Evolutionary conservation across 2,329 filamentous ascomycete genomes (phyloP).

Genomic region (Eurotiales sp.): DNA sequence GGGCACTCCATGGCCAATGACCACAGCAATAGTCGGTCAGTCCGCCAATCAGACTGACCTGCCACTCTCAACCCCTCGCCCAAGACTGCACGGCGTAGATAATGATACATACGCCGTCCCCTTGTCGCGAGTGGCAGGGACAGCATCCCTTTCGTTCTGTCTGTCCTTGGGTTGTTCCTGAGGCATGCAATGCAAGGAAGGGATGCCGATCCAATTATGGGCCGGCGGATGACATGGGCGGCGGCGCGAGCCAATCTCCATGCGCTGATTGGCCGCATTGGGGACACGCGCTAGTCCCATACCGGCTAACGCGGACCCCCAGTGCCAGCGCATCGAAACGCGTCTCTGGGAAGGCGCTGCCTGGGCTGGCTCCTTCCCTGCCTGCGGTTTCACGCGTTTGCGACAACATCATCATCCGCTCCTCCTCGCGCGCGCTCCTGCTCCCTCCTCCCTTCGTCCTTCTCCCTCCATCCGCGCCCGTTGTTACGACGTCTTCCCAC

Average conservation of each 20-base stretch:
- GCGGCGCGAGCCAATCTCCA: neutral
- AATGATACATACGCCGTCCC: no score
- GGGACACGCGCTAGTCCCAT: neutral
- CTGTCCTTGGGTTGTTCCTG: neutral
- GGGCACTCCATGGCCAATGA: no score
- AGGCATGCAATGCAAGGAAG: neutral
- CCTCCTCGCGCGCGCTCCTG: neutral
- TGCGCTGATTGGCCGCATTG: neutral
- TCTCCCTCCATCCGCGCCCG: neutral
- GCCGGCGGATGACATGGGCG: no score
- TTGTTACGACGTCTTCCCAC: no score
- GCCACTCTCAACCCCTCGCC: no score
- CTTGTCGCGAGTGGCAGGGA: no score
- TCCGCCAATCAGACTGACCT: no score
- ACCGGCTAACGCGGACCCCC: neutral
- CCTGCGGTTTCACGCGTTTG: neutral
- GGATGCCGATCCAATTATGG: constrained; percentile 7
- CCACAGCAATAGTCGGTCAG: no score
- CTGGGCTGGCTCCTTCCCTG: no score
- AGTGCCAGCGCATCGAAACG: constrained; percentile 10
- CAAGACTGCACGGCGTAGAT: no score
- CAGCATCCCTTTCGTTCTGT: neutral
- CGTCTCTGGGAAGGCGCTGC: no score
- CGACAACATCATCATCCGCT: constrained; percentile 1
- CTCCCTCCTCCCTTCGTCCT: neutral